Evolutionary conservation across 2,329 filamentous ascomycete species (phyloP), one percentile per base, ranked within the genome.

Genomic region (Sclerotiophoma versabilis): DNA sequence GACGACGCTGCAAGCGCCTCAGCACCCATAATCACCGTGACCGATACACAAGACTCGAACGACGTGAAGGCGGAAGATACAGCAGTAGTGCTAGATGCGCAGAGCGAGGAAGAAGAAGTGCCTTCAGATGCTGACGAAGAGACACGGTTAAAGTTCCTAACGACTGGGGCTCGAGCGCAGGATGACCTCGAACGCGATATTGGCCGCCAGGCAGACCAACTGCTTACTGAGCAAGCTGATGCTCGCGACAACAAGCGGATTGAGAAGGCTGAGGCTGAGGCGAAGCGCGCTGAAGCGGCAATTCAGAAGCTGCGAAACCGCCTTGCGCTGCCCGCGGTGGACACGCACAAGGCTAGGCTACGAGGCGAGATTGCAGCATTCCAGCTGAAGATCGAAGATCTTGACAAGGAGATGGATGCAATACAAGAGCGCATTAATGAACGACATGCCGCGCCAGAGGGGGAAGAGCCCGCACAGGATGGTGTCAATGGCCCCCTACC

Each of bases 171-270:
- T n/a, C 87, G 91, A 52, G 87, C 96, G 66, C 93, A 98, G 73
- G 88, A 93, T 77, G 93, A 97, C 54, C 79, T 98, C 17, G 93
- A 97, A 75, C 84, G 92, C 58, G 92, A 96, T 68, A 96, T 98
- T 59, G 83, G 84, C 23, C 80, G 81, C 37, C 83, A 88, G 77
- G 86, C 86, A 30, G 85, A 87, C 66, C 80, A 81, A 62, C 68
- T 87, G 39, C 79, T 88, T 38, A 79, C 77, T 7, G 83, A 86
- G 64, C 84, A 87, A 71, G 85, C 84, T 2, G 82, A 87, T 65
- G 84, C 86, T 68, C 81, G 85, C 17, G 86, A 89, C 64, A 80
- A 82, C 57, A 87, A 85, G 69, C 80, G 86, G 48, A 75, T 87
- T 47, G 84, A 87, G 42, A 86, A 85, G 68, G 81, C 83, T 12